phyloP scores from a whole-genome alignment of 2,329 filamentous ascomycete species.

The Ascochyta pisi region DNA sequence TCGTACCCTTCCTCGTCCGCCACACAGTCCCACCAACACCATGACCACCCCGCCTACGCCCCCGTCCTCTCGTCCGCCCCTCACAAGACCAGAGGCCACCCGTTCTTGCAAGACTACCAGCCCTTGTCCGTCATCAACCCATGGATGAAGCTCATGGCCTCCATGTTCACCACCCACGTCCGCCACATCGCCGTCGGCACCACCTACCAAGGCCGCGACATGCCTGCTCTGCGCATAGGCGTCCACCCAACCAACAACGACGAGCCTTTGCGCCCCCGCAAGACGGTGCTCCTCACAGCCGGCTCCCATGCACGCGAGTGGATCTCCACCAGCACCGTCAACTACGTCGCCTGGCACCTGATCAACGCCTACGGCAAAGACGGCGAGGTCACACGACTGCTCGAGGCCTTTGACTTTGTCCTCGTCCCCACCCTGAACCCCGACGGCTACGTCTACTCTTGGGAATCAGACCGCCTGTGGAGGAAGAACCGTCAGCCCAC shows the following conservation, averaged over 20 bases:
- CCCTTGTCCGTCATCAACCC: constrained; percentile 82
- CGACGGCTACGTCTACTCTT: constrained; percentile 93
- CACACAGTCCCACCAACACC: constrained; percentile 33
- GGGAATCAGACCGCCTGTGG: constrained; percentile 91
- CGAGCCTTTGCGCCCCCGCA: constrained; percentile 60
- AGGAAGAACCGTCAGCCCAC: constrained; percentile 92
- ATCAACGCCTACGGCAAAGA: constrained; percentile 82
- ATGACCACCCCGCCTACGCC: constrained; percentile 30
- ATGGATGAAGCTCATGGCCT: constrained; percentile 90
- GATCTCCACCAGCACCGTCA: constrained; percentile 92
- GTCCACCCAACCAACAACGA: constrained; percentile 60
- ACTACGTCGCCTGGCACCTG: constrained; percentile 87
- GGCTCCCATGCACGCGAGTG: constrained; percentile 95
- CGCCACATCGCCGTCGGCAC: constrained; percentile 77
- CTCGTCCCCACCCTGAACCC: constrained; percentile 90
- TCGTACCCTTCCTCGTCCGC: constrained; percentile 67
- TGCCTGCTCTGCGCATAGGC: constrained; percentile 80
- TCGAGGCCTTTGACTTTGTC: constrained; percentile 85
- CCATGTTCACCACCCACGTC: constrained; percentile 86
- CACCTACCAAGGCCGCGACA: constrained; percentile 87
- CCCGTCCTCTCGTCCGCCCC: constrained; percentile 36
- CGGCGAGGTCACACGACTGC: constrained; percentile 72
- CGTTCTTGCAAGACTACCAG: constrained; percentile 94
- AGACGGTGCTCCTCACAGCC: constrained; percentile 81
- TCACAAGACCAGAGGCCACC: constrained; percentile 57